A percentile compares a stretch with the other conserved stretches of the same genome.
These are phyloP conservation scores for Coniochaeta ligniaria DNA, from an alignment of 2,329 filamentous ascomycete species.

Conservation along the genomic window DNA sequence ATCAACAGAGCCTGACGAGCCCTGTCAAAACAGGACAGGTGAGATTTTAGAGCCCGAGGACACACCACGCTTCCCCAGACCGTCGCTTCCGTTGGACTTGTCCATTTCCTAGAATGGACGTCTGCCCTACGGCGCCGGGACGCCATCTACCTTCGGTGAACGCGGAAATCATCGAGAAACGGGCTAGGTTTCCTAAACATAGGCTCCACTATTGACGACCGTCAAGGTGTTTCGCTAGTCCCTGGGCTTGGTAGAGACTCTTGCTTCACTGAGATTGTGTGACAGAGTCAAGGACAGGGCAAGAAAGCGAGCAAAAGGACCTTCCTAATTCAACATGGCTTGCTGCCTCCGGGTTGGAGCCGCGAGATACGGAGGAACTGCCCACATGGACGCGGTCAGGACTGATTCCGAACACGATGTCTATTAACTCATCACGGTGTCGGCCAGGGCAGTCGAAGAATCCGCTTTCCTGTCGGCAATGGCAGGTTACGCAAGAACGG, in stretches of 20 bases:
- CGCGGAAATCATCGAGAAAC: background rate
- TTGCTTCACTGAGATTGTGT: background rate
- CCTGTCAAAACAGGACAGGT: background rate
- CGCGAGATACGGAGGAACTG: background rate
- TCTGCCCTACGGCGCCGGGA: background rate
- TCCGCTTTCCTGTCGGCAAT: background rate
- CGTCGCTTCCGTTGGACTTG: background rate
- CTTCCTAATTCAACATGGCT: conserved; percentile 2
- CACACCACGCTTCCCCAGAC: background rate
- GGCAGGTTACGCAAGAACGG: background rate
- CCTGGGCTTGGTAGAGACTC: background rate
- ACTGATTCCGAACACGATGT: background rate
- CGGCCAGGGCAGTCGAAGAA: background rate
- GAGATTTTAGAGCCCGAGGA: background rate
- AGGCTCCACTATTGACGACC: background rate
- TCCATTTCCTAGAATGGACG: background rate
- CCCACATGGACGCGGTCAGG: background rate
- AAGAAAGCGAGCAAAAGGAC: background rate
- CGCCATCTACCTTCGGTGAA: background rate
- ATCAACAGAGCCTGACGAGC: background rate
- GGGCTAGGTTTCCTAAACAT: background rate
- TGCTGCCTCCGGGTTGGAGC: background rate
- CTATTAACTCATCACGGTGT: background rate
- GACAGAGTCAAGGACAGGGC: background rate
- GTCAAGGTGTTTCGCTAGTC: background rate